A percentile compares a stretch with the other conserved stretches of the same genome.
These are phyloP conservation scores for Scalesia atractyloides DNA, from an alignment of 129 eudicot species.

Conservation along the genomic window DNA sequence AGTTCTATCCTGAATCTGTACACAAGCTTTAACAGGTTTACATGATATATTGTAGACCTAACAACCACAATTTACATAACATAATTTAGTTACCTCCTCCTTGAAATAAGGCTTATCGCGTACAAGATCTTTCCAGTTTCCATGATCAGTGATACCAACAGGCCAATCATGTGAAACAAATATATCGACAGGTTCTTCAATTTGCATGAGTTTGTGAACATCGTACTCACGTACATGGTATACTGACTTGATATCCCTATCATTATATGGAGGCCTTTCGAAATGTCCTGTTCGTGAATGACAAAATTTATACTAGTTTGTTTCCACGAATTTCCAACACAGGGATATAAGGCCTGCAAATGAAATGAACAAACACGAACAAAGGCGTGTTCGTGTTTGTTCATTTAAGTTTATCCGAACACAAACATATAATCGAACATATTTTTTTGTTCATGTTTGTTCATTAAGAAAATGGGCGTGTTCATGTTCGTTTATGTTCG, in stretches of 20 bases:
- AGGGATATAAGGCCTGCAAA: not conserved
- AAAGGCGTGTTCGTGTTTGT: too few relatives aligned
- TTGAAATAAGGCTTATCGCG: slow-evolving; percentile 63
- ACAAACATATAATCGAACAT: too few relatives aligned
- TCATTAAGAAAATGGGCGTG: too few relatives aligned
- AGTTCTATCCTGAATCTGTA: slow-evolving; percentile 63
- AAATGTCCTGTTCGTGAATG: slow-evolving; percentile 65
- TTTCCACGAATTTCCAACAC: not conserved
- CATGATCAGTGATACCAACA: slow-evolving; percentile 75
- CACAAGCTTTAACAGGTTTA: not conserved
- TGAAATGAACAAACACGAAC: too few relatives aligned
- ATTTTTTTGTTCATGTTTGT: too few relatives aligned
- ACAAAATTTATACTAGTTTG: slow-evolving; percentile 4
- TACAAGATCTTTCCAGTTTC: slow-evolving; percentile 68
- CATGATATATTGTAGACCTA: not conserved
- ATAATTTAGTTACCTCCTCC: slow-evolving; percentile 56
- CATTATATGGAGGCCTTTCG: slow-evolving; percentile 86
- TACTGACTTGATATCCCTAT: slow-evolving; percentile 68
- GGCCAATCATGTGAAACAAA: slow-evolving; percentile 99
- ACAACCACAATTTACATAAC: not conserved
- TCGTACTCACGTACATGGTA: slow-evolving; percentile 96
- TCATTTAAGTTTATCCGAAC: too few relatives aligned
- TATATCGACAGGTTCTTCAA: slow-evolving; percentile 75
- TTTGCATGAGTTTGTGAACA: slow-evolving; percentile 88
- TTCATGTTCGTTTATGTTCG: too few relatives aligned